Conservation (phyloP, 2,329 filamentous ascomycete genomes). For the Paraphoma sp. region DNA sequence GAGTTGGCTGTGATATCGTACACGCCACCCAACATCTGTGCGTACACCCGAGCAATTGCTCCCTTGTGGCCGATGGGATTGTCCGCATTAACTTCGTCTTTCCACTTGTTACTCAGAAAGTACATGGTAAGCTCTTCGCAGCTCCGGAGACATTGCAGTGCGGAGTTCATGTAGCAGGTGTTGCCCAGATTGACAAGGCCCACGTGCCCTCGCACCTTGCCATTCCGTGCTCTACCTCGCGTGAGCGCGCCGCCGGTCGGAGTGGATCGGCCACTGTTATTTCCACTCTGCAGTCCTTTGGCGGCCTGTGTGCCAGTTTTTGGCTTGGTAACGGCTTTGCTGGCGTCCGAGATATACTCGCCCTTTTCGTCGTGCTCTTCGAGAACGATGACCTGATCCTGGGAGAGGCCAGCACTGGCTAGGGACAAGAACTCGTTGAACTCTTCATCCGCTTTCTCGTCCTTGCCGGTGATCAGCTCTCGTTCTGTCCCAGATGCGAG, state of each 20-base stretch:
- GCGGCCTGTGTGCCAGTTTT: constrained; percentile 43
- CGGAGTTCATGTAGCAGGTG: constrained; percentile 99
- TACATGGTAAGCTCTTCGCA: constrained; percentile 94
- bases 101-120: constrained; percentile 73
- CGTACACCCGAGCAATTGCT: constrained; percentile 85
- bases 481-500: constrained; percentile 70
- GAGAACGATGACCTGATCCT: constrained; percentile 78
- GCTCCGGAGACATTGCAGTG: constrained; percentile 90
- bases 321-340: constrained; percentile 52
- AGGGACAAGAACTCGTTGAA: constrained; percentile 78
- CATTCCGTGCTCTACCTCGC: constrained; percentile 73
- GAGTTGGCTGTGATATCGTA: constrained; percentile 71
- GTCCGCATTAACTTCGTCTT: constrained; percentile 79
- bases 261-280: constrained; percentile 69
- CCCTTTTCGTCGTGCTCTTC: constrained; percentile 71
- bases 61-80: constrained; percentile 89
- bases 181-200: constrained; percentile 92
- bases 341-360: constrained; percentile 62
- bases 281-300: constrained; percentile 48
- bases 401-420: constrained; percentile 70
- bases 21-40: constrained; percentile 75
- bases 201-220: constrained; percentile 75
- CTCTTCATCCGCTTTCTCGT: constrained; percentile 75
- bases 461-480: constrained; percentile 68
- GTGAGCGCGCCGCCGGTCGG: constrained; percentile 72